Conservation (phyloP, 202 grass and related monocot species). For the Zoysia matrella region DNA sequence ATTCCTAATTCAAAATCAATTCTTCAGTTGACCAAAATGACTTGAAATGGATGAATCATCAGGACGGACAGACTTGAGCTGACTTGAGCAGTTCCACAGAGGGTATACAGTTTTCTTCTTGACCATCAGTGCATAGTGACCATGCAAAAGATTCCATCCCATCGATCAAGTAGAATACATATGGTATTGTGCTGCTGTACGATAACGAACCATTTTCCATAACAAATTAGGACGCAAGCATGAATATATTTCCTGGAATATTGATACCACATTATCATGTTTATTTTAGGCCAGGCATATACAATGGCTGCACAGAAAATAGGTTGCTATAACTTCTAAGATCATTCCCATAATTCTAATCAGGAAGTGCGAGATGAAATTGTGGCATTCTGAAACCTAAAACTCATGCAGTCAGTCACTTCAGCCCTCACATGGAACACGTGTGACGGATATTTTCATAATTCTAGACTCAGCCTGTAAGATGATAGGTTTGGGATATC, state of each 20-base stretch:
- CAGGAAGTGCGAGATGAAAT: background rate
- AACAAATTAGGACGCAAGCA: background rate
- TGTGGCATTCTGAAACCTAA: background rate
- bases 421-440: background rate
- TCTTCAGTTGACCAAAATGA: conserved; percentile 66
- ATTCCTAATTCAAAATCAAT: conserved; percentile 70
- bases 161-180: conserved; percentile 92
- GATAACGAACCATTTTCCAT: conserved; percentile 85
- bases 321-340: background rate
- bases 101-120: conserved; percentile 78
- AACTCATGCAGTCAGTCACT: background rate
- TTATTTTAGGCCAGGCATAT: background rate
- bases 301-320: background rate
- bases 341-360: background rate
- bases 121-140: conserved; percentile 78
- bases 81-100: conserved; percentile 52
- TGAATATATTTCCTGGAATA: background rate
- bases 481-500: too few species aligned
- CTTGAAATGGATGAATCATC: conserved; percentile 75
- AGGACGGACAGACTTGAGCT: conserved; percentile 57
- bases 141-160: conserved; percentile 93
- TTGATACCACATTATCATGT: background rate
- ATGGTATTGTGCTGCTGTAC: conserved; percentile 76
- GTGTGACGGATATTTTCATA: too few species aligned
- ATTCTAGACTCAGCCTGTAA: too few species aligned